Percentiles rank a stretch among this genome's conserved stretches.
phyloP scores from a whole-genome alignment of 345 rosid species.

The Balakata baccata region DNA sequence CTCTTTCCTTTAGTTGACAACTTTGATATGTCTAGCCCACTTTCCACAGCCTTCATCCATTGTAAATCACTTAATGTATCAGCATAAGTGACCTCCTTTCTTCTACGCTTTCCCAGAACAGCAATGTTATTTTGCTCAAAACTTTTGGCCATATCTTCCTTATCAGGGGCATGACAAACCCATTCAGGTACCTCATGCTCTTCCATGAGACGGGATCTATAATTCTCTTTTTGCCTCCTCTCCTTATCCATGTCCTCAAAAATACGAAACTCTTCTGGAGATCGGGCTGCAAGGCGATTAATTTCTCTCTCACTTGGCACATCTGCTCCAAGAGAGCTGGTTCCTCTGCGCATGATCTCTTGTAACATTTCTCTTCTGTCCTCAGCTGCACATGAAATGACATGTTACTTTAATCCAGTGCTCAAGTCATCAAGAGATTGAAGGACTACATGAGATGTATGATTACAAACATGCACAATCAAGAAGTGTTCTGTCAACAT shows the following conservation, averaged over 20 bases:
- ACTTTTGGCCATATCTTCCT: constrained; percentile 57
- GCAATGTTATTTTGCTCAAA: constrained; percentile 39
- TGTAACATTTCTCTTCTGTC: constrained; percentile 92
- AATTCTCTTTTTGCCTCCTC: constrained; percentile 77
- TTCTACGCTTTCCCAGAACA: constrained; percentile 70
- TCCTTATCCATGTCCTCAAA: constrained; percentile 96
- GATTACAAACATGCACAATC: background rate
- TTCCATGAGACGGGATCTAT: constrained; percentile 86
- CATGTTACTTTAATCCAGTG: constrained; percentile 11
- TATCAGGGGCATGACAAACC: constrained; percentile 61
- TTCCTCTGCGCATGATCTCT: constrained; percentile 94
- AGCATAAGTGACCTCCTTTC: constrained; percentile 73
- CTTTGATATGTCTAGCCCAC: constrained; percentile 65
- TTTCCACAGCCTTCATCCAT: constrained; percentile 95
- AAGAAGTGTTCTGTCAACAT: background rate
- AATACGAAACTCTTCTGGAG: constrained; percentile 81
- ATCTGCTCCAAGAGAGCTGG: constrained; percentile 89
- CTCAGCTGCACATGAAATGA: constrained; percentile 59
- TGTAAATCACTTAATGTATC: constrained; percentile 80
- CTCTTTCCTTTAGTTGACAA: constrained; percentile 48
- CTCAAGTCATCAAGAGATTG: constrained; percentile 4
- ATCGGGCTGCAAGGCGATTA: constrained; percentile 89
- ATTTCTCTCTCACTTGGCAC: constrained; percentile 99
- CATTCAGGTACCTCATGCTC: constrained; percentile 98
- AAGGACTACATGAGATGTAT: background rate